Evolutionary conservation across 805 yeast species (phyloP), one percentile per base, ranked within the genome.

Genomic region (Priceomyces melissophilus): DNA sequence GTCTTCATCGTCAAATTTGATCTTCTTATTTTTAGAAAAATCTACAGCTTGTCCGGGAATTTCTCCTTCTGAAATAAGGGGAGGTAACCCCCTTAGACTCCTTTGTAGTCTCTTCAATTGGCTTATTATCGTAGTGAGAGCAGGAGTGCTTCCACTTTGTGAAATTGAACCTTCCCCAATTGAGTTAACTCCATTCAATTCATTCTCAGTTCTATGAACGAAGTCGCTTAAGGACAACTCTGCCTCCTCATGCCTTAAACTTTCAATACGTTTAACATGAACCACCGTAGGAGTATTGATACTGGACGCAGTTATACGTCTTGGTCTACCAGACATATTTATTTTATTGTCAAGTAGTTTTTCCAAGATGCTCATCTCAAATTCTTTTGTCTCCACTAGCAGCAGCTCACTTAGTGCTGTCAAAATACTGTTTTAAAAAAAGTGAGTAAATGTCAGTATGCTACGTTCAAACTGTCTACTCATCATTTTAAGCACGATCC

Each of bases 51-150:
- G 35, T 17, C 17, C 35, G 12, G 40, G 28, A 11, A n/a, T 25
- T 16, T n/a, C 32, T 4, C 30, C n/a, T 55, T 60, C 51, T 47
- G 53, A 45, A 14, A 26, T 29, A 13, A 62, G 52, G 29, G 95
- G 95, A 8, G 95, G 91, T 43, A 87, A 71, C 1, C 95, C 95
- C 49, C 88, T 71, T 49, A 86, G 75, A 47, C 84, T 87, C 63
- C 95, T 75, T 56, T 83, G 91, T 31, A 85, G 68, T 57, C 95
- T 74, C 52, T 71, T 75, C 52, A 87, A 68, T 65, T 86, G 95
- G 43, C 85, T 70, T 45, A 69, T 52, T 13, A 75, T 68, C 20
- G 77, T 70, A 55, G 52, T 45, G 45, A 53, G 58, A 20, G 25
- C 25, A 20, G 25, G 25, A 8, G 25, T 8, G 2, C 69, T 67